Base-by-base conservation (phyloP, 1,284 basidiomycete species). In the Ceratobasidium sp. region DNA sequence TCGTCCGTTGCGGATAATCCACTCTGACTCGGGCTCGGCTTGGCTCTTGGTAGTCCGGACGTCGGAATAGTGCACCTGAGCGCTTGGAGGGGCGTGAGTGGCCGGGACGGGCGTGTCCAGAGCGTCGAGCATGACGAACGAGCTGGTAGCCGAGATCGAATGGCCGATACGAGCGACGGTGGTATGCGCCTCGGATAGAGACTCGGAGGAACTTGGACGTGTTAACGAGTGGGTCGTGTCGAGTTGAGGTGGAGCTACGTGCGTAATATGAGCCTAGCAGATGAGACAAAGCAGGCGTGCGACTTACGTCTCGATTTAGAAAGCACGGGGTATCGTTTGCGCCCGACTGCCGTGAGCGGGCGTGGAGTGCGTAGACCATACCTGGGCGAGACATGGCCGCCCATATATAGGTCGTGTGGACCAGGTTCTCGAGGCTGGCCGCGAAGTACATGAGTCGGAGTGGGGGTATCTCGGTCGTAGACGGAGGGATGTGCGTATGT, bases 111-210 rank as follows among this genome's bases (percentile, higher is more conserved):
- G 37, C 11, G 60, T 20, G 11, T 63, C 71, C 31, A 49, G 35
- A 23, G 68, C 28, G 45, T 73, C 68, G 68, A 73, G 68, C 28
- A 73, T 60, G 31, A 73, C 69, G 51, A 63, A 73, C 45, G 69
- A 73, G 45, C 69, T 63, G 28, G 54, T 63, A 15, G 56, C 69
- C 33, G 58, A 73, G 42, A 63, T 58, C 7, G 58, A 60, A 17
- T 37, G 66, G 20, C 69, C 45, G 26, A 61, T 45, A 33, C 47
- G 58, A 8, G 69, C 56, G 13, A 13, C 58, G n/a, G 69, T n/a
- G 56, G 39, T 49, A 15, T 61, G 56, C 23, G 39, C 39, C n/a
- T 73, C 58, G 33, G 66, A 68, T n/a, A 73, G 2, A 3, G 45
- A 73, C 26, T 49, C 54, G 56, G 20, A 47, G 23, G 56, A 61